Percentiles rank a stretch among this genome's conserved stretches.
These are phyloP conservation scores for Botrytis medusae DNA, from an alignment of 2,329 filamentous ascomycete species.

Conservation along the genomic window DNA sequence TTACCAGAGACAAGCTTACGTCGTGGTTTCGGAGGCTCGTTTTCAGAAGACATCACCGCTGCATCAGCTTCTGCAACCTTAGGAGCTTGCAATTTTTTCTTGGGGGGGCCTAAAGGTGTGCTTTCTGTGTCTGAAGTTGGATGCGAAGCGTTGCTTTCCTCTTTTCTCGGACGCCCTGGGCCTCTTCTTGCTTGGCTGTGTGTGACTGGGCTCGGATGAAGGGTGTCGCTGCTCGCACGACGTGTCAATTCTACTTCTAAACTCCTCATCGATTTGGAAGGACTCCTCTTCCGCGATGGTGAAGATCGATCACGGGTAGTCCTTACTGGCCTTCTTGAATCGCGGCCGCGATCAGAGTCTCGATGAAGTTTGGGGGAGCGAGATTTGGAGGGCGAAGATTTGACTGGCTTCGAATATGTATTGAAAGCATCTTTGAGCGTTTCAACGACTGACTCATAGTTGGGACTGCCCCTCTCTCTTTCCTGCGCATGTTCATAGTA, in stretches of 20 bases:
- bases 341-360: conserved; percentile 38
- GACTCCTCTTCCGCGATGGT: conserved; percentile 33
- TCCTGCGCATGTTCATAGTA: conserved; percentile 77
- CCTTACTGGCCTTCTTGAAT: conserved; percentile 28
- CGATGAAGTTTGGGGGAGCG: conserved; percentile 51
- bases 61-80: conserved; percentile 57
- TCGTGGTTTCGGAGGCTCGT: conserved; percentile 57
- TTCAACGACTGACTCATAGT: conserved; percentile 86
- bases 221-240: conserved; percentile 27
- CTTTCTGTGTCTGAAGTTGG: conserved; percentile 35
- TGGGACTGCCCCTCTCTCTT: conserved; percentile 75
- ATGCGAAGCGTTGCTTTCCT: conserved; percentile 37
- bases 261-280: conserved; percentile 34
- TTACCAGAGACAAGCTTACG: conserved; percentile 64
- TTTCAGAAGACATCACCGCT: conserved; percentile 45
- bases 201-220: conserved; percentile 29
- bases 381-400: conserved; percentile 46
- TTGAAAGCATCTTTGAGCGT: conserved; percentile 76
- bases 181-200: conserved; percentile 42
- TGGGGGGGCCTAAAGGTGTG: conserved; percentile 43
- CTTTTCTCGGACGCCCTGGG: conserved; percentile 55
- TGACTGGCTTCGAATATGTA: conserved; percentile 56
- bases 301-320: conserved; percentile 32
- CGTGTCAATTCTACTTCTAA: conserved; percentile 28
- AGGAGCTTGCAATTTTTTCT: conserved; percentile 48